These are phyloP conservation scores for Amphichorda felina DNA, from an alignment of 2,329 filamentous ascomycete genomes.

Conservation along the genomic window DNA sequence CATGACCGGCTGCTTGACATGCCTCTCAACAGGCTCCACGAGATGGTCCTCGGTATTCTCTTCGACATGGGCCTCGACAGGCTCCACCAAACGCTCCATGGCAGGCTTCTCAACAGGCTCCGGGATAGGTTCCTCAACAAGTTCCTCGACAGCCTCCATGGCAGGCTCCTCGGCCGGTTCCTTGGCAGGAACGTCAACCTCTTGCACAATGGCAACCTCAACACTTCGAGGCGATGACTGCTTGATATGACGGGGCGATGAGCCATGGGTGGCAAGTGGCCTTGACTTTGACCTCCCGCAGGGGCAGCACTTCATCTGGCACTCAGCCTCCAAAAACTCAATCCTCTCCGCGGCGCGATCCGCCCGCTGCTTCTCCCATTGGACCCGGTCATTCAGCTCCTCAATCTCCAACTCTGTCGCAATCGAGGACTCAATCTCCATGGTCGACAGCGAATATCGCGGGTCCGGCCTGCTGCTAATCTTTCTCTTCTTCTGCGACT, in stretches of 20 bases:
- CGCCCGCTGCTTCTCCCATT: constrained; percentile 51
- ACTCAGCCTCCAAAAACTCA: constrained; percentile 67
- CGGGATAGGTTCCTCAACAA: too few species aligned
- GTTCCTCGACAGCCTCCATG: too few species aligned
- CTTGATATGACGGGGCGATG: background rate
- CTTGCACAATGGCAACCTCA: background rate
- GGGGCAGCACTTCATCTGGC: constrained; percentile 53
- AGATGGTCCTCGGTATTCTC: background rate
- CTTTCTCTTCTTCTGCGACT: constrained; percentile 8
- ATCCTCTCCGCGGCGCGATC: constrained; percentile 60
- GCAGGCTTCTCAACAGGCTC: background rate
- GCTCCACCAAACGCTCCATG: background rate
- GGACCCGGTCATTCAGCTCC: constrained; percentile 37
- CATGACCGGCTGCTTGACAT: too few species aligned
- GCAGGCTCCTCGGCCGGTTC: background rate
- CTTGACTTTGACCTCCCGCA: constrained; percentile 32
- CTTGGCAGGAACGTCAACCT: background rate
- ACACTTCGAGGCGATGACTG: background rate
- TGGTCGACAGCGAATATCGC: constrained; percentile 32
- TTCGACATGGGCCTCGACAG: background rate
- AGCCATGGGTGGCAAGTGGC: background rate
- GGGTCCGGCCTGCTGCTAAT: constrained; percentile 20
- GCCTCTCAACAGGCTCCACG: background rate
- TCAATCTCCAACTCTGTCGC: constrained; percentile 47
- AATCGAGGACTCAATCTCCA: constrained; percentile 41